Base-by-base conservation (phyloP, 2,329 filamentous ascomycete genomes). In the Drechslerella dactyloides region DNA sequence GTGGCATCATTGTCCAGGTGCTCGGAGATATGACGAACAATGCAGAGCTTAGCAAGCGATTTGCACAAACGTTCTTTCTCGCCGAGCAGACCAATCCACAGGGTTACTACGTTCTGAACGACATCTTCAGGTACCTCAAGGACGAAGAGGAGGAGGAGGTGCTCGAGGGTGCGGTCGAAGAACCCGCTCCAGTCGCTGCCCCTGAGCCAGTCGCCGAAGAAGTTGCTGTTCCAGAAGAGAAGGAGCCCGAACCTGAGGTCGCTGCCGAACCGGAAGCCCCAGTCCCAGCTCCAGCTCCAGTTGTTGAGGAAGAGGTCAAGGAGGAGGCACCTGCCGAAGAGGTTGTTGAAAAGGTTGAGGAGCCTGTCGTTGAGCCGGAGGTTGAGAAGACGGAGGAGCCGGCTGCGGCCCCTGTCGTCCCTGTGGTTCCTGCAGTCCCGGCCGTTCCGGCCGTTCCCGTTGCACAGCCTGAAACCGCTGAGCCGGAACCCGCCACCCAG, bases 11-110 rank as follows among this genome's bases (percentile, higher is more conserved):
- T 77, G 96, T 99, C 78, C 93, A 96, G 81, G 94, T 97, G 77
- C 97, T 99, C 79, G 94, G 94, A 75, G 93, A 97, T 82, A 96
- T 94, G 78, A 96, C 93, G 77, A 97, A 96, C 86, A 96, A 96
- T 81, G 87, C 87, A 54, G 88, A 89, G 74, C 90, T 94, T 69
- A 91, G 93, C 78, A 93, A 90, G 84, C 97, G 97, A 81, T 99
- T 99, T 78, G 90, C 93, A 44, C 94, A 99, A 84, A 97, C 93
- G 58, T 99, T 99, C 77, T 91, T 99, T 74, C 90, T 99, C 74
- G 94, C 94, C 54, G 88, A 93, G 81, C 94, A 99, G 82, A 61
- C 55, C 42, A 58, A 70, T 30, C 91, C 91, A 55, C 96, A 93
- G 65, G 94, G 94, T 74, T 99, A 97, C 84, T 99, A 96, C 77